Conservation (phyloP, 2,329 filamentous ascomycete genomes). For the Botrytis deweyae region DNA sequence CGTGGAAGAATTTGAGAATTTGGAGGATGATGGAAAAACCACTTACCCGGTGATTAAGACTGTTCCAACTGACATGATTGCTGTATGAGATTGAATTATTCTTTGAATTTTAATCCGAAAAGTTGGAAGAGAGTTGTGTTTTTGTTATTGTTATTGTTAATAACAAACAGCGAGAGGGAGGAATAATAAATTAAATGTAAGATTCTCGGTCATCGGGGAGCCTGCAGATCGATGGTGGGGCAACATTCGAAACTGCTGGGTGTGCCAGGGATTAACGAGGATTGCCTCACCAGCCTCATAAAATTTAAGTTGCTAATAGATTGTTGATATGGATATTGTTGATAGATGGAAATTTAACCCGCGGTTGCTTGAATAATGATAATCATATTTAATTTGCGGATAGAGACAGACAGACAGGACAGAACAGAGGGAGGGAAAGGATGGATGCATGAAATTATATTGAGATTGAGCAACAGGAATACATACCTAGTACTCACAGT, state of each 20-base stretch:
- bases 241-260: neutral
- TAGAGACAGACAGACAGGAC: too few species aligned
- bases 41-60: conserved; percentile 90
- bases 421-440: neutral
- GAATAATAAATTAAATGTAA: conserved; percentile 1
- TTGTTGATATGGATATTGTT: neutral
- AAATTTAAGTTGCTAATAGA: neutral
- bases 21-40: conserved; percentile 3
- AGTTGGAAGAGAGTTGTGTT: neutral
- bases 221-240: conserved; percentile 8
- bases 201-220: conserved; percentile 1
- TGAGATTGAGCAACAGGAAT: neutral
- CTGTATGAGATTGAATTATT: conserved; percentile 4
- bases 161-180: neutral
- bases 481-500: too few species aligned
- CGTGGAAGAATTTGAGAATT: neutral
- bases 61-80: conserved; percentile 75
- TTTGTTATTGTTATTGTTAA: neutral
- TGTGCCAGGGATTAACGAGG: conserved; percentile 4
- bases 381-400: neutral
- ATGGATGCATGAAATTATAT: neutral
- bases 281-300: neutral
- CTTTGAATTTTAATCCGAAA: neutral
- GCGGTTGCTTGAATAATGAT: neutral
- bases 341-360: neutral